Evolutionary conservation across 2,329 filamentous ascomycete genomes (phyloP).

Genomic region (Nigrograna mackinnonii): DNA sequence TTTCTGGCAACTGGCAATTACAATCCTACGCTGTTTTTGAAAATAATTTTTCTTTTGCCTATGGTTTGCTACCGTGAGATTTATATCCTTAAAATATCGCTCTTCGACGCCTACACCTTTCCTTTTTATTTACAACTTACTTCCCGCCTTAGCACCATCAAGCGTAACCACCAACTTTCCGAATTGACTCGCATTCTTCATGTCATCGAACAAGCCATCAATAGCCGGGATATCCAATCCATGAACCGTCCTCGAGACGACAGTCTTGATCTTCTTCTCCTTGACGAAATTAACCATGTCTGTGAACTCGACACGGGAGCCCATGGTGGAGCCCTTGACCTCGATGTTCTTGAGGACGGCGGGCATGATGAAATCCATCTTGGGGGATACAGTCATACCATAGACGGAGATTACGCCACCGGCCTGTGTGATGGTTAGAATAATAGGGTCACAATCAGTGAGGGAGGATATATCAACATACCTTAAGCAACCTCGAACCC

Average conservation of each 20-base stretch:
- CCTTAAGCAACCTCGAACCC: slow-evolving; percentile 69
- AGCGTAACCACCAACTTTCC: slow-evolving; percentile 81
- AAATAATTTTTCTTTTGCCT: no score
- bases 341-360: slow-evolving; percentile 89
- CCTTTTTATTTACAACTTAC: slow-evolving; percentile 31
- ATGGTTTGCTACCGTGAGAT: no score
- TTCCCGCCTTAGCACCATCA: slow-evolving; percentile 21
- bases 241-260: slow-evolving; percentile 74
- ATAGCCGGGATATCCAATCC: slow-evolving; percentile 79
- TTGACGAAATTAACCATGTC: slow-evolving; percentile 87
- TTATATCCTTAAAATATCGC: no score
- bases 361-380: slow-evolving; percentile 83
- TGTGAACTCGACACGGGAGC: slow-evolving; percentile 83
- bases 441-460: no score
- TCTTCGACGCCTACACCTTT: no score
- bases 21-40: no score
- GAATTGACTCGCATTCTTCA: slow-evolving; percentile 84
- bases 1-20: no score
- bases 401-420: slow-evolving; percentile 87
- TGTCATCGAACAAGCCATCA: slow-evolving; percentile 81
- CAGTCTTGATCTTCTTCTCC: slow-evolving; percentile 71
- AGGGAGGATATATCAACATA: no score
- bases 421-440: no score
- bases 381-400: slow-evolving; percentile 86
- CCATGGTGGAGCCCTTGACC: slow-evolving; percentile 86